Evolutionary conservation across 331 rosid species (phyloP).

Genomic region (Ulmus americana): DNA sequence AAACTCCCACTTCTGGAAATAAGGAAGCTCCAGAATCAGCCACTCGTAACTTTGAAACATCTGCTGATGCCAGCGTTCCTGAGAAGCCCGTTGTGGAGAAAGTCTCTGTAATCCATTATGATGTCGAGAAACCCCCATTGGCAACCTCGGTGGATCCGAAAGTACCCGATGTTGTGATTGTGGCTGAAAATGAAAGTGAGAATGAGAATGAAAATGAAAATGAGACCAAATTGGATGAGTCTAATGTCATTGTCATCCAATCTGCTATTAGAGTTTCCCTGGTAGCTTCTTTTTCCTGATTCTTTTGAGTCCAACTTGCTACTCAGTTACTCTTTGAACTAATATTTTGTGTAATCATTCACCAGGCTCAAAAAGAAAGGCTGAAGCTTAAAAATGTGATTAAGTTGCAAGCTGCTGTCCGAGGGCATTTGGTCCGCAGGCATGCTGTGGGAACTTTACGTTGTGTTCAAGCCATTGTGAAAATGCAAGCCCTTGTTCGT

Average conservation of each 20-base stretch:
- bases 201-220: conserved; percentile 42
- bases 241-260: conserved; percentile 54
- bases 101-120: conserved; percentile 31
- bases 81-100: conserved; percentile 58
- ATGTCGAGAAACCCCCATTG: conserved; percentile 52
- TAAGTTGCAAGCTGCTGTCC: conserved; percentile 90
- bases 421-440: conserved; percentile 86
- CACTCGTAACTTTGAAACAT: conserved; percentile 34
- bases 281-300: conserved; percentile 42
- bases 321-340: conserved; percentile 2
- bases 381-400: conserved; percentile 50
- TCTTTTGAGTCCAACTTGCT: conserved; percentile 7
- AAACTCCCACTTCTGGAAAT: conserved; percentile 45
- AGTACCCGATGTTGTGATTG: conserved; percentile 26
- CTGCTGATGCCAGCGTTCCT: conserved; percentile 35
- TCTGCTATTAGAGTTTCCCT: conserved; percentile 58
- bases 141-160: conserved; percentile 33
- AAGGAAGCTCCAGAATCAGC: conserved; percentile 60
- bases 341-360: neutral
- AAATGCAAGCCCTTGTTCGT: conserved; percentile 76
- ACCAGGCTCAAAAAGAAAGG: conserved; percentile 55
- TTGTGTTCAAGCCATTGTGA: conserved; percentile 75
- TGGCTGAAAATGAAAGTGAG: conserved; percentile 30
- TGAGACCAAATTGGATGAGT: conserved; percentile 40
- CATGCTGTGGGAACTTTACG: conserved; percentile 82